Evolutionary conservation across 1,139 yeast species (phyloP).

Genomic region (Meyerozyma carpophila): DNA sequence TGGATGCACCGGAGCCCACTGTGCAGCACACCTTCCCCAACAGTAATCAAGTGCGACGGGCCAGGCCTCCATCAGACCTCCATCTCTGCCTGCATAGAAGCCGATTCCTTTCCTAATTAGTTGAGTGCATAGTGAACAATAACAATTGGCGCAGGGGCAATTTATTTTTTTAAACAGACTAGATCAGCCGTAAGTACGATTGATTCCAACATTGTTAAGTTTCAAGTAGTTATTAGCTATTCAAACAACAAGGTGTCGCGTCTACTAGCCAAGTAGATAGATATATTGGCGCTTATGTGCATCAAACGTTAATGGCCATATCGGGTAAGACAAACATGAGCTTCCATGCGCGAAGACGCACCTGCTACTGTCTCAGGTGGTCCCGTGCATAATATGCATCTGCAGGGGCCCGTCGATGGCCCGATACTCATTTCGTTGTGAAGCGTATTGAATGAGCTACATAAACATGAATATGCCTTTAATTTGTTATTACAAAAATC

Average conservation of each 20-base stretch:
- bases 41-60: background rate
- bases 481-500: background rate
- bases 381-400: background rate
- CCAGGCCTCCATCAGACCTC: background rate
- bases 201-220: background rate
- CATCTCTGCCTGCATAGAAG: background rate
- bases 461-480: background rate
- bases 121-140: background rate
- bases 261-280: too few relatives aligned
- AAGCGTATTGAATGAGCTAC: background rate
- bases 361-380: background rate
- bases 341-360: conserved; percentile 1
- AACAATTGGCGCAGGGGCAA: background rate
- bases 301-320: background rate
- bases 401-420: conserved; percentile 1
- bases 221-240: too few relatives aligned
- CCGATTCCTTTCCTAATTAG: background rate
- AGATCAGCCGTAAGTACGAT: background rate
- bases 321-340: background rate
- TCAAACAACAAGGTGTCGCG: too few relatives aligned
- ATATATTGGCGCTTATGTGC: background rate
- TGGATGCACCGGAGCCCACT: background rate
- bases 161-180: background rate
- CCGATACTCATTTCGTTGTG: conserved; percentile 1
- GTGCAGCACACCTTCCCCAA: background rate